Evolutionary conservation across 139 green algal species (phyloP), one percentile per base, ranked within the genome.

Genomic region (Tetradesmus obliquus): DNA sequence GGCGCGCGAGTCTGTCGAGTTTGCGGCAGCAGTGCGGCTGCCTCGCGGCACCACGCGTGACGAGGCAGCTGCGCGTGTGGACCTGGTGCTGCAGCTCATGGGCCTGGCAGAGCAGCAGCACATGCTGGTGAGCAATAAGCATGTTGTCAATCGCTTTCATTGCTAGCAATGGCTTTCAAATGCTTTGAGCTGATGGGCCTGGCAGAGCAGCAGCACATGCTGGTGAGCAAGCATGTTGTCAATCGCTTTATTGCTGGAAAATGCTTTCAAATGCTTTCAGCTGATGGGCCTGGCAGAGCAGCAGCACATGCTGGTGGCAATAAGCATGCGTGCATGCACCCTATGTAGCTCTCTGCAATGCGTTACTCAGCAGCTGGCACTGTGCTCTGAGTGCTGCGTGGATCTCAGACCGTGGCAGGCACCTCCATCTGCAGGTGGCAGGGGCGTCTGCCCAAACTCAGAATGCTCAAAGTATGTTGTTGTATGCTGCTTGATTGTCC

Each of bases 21-120:
- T 93, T 88, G 91, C 91, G 54, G 86, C 91, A 55, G 76, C 58
- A 17, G n/a, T 93, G 10, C 69, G 91, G 32, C 74, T 82, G 74
- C 87, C 90, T 17, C 76, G 79, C 53, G 45, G 57, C 71, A 80
- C 69, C 32, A n/a, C 22, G 2, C 51, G 60, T 13, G 69, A 20
- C 12, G 89, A n/a, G 15, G 69, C 74, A 24, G 12, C 54, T 5
- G 90, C 82, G 15, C 92, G 90, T 1, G 71, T 79, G 6, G 45
- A 62, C n/a, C 19, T 55, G 12, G 90, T 93, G 57, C 82, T 91
- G 55, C 54, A 58, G 19, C 74, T 87, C 8, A 91, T 94, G 87
- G 90, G 92, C 10, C 86, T 94, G 62, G 55, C 62, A 2, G 9
- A 54, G 12, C 57, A 79, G n/a, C 32, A 86, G 60, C 8, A 93